phyloP scores from a whole-genome alignment of 139 green algal genomes.

The Tetradesmus obliquus region DNA sequence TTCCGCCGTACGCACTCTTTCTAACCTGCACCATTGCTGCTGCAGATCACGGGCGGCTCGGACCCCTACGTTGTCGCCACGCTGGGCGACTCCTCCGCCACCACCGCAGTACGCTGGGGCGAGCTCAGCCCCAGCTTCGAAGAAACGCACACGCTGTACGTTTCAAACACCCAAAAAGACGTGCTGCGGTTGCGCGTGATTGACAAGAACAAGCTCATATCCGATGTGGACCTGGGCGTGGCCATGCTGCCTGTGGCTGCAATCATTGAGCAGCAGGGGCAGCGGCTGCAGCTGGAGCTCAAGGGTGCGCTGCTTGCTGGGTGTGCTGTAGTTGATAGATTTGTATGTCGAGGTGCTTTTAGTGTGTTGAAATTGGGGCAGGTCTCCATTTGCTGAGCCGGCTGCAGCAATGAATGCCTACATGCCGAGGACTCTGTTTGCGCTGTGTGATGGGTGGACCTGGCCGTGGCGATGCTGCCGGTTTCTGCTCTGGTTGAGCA shows the following conservation, averaged over 20 bases:
- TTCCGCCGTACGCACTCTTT: background rate
- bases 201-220: conserved; percentile 62
- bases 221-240: conserved; percentile 64
- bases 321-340: background rate
- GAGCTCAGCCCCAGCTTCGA: conserved; percentile 61
- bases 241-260: conserved; percentile 50
- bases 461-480: conserved; percentile 56
- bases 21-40: background rate
- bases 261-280: conserved; percentile 18
- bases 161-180: conserved; percentile 42
- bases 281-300: conserved; percentile 51
- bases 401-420: too few species aligned
- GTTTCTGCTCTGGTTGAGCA: conserved; percentile 40
- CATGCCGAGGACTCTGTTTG: too few species aligned
- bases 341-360: too few species aligned
- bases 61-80: conserved; percentile 69
- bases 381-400: too few species aligned
- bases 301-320: conserved; percentile 39
- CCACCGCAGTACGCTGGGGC: conserved; percentile 28
- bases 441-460: conserved; percentile 37
- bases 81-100: conserved; percentile 45
- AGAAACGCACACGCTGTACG: conserved; percentile 64
- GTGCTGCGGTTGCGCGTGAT: conserved; percentile 57
- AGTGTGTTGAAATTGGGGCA: too few species aligned
- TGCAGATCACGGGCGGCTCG: conserved; percentile 15